These are phyloP conservation scores for Xerocomus minutiporus DNA, from an alignment of 1,284 basidiomycete genomes.

Conservation along the genomic window DNA sequence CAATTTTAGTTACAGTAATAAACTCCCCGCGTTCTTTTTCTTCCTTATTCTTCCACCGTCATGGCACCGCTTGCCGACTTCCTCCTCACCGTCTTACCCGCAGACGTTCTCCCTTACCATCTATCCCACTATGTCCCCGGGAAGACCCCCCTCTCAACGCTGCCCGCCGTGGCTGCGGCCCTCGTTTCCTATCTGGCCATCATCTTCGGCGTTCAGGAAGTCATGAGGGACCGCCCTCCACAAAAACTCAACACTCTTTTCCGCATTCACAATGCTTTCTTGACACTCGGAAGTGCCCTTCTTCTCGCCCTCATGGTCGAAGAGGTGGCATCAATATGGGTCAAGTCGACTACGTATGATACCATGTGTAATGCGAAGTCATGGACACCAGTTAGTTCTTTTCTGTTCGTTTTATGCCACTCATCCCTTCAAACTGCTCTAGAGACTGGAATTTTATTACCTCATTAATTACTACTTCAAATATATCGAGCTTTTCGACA, in stretches of 20 bases:
- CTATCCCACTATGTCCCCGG: constrained; percentile 69
- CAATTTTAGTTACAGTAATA: constrained; percentile 5
- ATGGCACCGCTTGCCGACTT: constrained; percentile 75
- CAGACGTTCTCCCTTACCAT: constrained; percentile 55
- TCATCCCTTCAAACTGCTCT: constrained; percentile 8
- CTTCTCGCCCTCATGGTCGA: constrained; percentile 86
- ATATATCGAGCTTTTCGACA: constrained; percentile 91
- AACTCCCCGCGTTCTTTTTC: constrained; percentile 6
- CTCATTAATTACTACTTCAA: constrained; percentile 99
- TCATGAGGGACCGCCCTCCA: constrained; percentile 77
- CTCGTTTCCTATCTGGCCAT: constrained; percentile 80
- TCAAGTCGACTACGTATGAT: constrained; percentile 67
- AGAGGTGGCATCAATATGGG: constrained; percentile 77
- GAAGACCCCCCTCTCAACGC: constrained; percentile 77
- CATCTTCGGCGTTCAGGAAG: constrained; percentile 82
- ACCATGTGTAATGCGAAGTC: constrained; percentile 75
- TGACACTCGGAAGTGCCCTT: constrained; percentile 78
- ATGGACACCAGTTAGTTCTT: constrained; percentile 75
- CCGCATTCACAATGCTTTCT: constrained; percentile 87
- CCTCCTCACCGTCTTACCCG: constrained; percentile 52
- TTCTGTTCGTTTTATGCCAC: not conserved
- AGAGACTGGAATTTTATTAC: constrained; percentile 90
- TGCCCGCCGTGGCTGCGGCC: constrained; percentile 64
- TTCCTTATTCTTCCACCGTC: constrained; percentile 23
- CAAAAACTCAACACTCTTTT: constrained; percentile 85